Percentiles rank a stretch among this genome's conserved stretches.
These are phyloP conservation scores for Talaromyces sp. DNA, from an alignment of 2,329 filamentous ascomycete genomes.

Conservation along the genomic window DNA sequence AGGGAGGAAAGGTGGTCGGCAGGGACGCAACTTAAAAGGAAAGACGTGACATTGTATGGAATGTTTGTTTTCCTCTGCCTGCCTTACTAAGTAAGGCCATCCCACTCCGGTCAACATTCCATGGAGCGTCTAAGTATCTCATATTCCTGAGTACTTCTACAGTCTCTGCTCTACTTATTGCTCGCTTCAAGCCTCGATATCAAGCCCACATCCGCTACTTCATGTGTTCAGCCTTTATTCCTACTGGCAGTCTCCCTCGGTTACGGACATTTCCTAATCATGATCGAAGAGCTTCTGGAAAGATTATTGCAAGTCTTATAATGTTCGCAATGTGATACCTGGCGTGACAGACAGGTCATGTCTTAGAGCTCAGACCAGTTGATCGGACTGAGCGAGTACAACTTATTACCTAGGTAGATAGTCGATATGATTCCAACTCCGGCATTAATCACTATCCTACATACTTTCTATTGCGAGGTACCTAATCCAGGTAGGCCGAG, in stretches of 20 bases:
- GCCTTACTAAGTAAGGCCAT: neutral
- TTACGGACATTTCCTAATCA: neutral
- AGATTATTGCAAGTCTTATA: neutral
- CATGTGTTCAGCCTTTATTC: neutral
- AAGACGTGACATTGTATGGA: neutral
- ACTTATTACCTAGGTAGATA: neutral
- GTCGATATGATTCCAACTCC: neutral
- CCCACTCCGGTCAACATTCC: conserved; percentile 1
- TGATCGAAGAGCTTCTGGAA: neutral
- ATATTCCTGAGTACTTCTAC: neutral
- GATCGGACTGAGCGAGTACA: neutral
- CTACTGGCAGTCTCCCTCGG: neutral
- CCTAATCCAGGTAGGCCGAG: neutral
- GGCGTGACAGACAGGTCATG: neutral
- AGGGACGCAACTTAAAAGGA: neutral
- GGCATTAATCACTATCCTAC: neutral
- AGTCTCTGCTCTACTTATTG: neutral
- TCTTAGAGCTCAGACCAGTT: neutral
- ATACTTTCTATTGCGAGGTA: neutral
- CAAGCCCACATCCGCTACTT: neutral
- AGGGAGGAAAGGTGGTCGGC: neutral
- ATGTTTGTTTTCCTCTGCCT: neutral
- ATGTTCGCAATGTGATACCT: neutral
- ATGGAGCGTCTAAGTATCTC: neutral
- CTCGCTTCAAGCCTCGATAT: neutral